These are phyloP conservation scores for Ilex paraguariensis DNA, from an alignment of 305 asterid genomes.

Conservation along the genomic window DNA sequence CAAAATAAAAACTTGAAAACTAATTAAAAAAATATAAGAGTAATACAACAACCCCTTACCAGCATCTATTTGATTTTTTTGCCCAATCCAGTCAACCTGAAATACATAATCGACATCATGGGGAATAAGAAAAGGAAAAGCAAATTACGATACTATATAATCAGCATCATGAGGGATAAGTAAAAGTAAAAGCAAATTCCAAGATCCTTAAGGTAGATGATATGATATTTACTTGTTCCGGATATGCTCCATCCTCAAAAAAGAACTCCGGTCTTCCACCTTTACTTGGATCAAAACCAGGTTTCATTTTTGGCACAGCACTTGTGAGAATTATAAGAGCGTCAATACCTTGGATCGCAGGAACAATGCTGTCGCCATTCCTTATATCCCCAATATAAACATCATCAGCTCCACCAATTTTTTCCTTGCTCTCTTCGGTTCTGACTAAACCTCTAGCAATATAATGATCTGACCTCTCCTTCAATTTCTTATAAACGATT, in stretches of 20 bases:
- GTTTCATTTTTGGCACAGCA: slow-evolving; percentile 90
- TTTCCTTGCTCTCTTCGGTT: slow-evolving; percentile 81
- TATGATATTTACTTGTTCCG: slow-evolving; percentile 58
- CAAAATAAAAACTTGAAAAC: neutral
- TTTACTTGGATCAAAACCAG: slow-evolving; percentile 73
- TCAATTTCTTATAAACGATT: slow-evolving; percentile 81
- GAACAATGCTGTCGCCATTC: slow-evolving; percentile 43
- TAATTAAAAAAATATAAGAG: neutral
- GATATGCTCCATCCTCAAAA: slow-evolving; percentile 75
- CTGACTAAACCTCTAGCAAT: slow-evolving; percentile 69
- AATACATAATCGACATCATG: slow-evolving; percentile 1
- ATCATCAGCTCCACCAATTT: slow-evolving; percentile 72
- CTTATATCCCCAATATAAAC: slow-evolving; percentile 77
- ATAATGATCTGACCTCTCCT: slow-evolving; percentile 61
- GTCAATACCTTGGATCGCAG: slow-evolving; percentile 71
- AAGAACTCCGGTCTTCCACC: slow-evolving; percentile 88
- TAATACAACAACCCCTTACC: slow-evolving; percentile 35
- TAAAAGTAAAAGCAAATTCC: neutral
- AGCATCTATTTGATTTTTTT: slow-evolving; percentile 86
- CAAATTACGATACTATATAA: neutral
- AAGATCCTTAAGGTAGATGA: neutral
- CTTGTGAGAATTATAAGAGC: slow-evolving; percentile 85
- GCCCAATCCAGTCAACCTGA: slow-evolving; percentile 96
- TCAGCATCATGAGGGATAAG: slow-evolving; percentile 1
- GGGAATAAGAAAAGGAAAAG: neutral